A percentile compares a stretch with the other conserved stretches of the same genome.
phyloP scores from a whole-genome alignment of 192 early-diverging fungal genomes.

The Backusella tuberculispora region DNA sequence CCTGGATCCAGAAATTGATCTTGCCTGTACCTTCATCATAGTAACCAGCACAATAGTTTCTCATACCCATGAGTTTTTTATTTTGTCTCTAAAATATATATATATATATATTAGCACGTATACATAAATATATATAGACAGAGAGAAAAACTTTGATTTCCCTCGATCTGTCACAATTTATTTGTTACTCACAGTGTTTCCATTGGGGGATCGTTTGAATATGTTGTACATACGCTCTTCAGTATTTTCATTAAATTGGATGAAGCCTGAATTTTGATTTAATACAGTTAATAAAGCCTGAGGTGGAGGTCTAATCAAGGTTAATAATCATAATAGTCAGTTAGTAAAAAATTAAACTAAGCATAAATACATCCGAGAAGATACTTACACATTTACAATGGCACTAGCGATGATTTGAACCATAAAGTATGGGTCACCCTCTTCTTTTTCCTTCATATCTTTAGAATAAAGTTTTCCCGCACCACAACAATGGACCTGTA shows the following conservation, averaged over 20 bases:
- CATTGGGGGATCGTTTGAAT: conserved; percentile 73
- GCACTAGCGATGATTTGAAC: conserved; percentile 80
- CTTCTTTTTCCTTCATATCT: conserved; percentile 53
- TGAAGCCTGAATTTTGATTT: conserved; percentile 60
- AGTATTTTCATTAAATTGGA: conserved; percentile 61
- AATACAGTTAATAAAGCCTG: conserved; percentile 67
- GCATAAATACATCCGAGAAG: neutral
- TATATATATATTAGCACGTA: neutral
- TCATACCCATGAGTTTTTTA: conserved; percentile 41
- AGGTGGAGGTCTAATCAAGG: conserved; percentile 61
- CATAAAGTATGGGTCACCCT: conserved; percentile 74
- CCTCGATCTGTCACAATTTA: neutral
- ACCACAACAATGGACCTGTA: conserved; percentile 66
- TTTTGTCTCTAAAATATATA: conserved; percentile 32
- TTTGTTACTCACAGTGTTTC: conserved; percentile 41
- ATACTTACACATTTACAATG: conserved; percentile 68
- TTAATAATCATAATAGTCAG: neutral
- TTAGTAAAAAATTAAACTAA: neutral
- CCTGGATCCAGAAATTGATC: conserved; percentile 44
- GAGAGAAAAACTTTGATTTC: neutral
- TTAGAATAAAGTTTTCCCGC: conserved; percentile 63
- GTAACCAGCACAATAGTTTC: conserved; percentile 42
- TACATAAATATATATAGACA: neutral
- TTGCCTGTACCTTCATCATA: conserved; percentile 33
- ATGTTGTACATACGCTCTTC: conserved; percentile 75